These are phyloP conservation scores for Tuber melanosporum DNA, from an alignment of 495 filamentous ascomycete species.

Conservation along the genomic window DNA sequence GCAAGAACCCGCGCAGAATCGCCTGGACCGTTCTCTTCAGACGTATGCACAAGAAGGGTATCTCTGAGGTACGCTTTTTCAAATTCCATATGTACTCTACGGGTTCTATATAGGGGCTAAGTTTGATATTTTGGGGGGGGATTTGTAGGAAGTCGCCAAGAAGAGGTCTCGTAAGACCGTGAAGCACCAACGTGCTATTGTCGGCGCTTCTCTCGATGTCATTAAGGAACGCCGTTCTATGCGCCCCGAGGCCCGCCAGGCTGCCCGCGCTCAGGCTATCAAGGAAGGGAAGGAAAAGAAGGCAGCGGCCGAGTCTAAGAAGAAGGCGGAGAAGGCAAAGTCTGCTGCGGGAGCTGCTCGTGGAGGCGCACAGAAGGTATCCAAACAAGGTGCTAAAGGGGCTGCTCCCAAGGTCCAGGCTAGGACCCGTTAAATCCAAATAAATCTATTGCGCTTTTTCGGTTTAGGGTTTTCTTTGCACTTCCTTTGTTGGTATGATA, in stretches of 20 bases:
- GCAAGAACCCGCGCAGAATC: slow-evolving; percentile 99
- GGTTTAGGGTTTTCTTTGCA: slow-evolving; percentile 37
- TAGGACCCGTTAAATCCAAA: slow-evolving; percentile 68
- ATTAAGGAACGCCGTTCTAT: slow-evolving; percentile 96
- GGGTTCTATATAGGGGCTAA: neutral
- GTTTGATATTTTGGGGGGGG: neutral
- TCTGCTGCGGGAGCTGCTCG: slow-evolving; percentile 62
- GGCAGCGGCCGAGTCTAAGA: slow-evolving; percentile 70
- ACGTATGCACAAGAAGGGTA: slow-evolving; percentile 99
- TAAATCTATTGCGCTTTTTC: slow-evolving; percentile 11
- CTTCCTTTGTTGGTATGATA: slow-evolving; percentile 1
- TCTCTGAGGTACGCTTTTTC: slow-evolving; percentile 74
- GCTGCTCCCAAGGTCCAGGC: slow-evolving; percentile 76
- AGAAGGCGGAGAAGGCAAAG: slow-evolving; percentile 99
- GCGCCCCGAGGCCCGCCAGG: slow-evolving; percentile 89
- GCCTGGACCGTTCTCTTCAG: slow-evolving; percentile 97
- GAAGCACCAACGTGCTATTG: slow-evolving; percentile 98
- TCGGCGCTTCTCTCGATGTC: slow-evolving; percentile 96
- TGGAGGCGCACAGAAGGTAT: slow-evolving; percentile 73
- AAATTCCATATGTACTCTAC: slow-evolving; percentile 42
- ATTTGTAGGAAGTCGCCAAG: slow-evolving; percentile 88
- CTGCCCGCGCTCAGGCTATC: slow-evolving; percentile 85
- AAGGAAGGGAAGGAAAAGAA: slow-evolving; percentile 97
- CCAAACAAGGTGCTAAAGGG: slow-evolving; percentile 97
- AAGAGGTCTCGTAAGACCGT: slow-evolving; percentile 97